Base-by-base conservation (phyloP, 148 eudicot genomes). In the Drosera capensis region DNA sequence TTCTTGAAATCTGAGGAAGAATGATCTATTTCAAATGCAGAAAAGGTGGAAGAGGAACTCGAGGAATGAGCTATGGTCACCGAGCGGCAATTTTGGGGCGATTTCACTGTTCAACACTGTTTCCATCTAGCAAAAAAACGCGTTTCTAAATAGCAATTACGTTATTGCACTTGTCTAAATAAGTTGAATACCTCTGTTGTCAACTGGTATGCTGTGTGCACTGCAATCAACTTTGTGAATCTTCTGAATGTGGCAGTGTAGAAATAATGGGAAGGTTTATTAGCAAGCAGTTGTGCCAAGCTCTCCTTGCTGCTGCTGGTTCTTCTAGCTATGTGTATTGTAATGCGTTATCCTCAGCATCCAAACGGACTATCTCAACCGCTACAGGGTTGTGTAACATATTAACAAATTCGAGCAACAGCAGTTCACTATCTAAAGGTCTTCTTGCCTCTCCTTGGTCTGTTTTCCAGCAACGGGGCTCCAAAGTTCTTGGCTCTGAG, bases 401-500 rank as follows among this genome's bases (percentile, higher is more conserved):
- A 11, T 34, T 34, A 11, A 34, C 13, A 11, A 34, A 34, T 15
- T 4, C 14, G n/a, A 4, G 6, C 38, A 4, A 15, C 38, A 5
- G 38, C 13, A 3, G n/a, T 3, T 34, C 38, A 34, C 14, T 11
- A 34, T 34, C 13, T 11, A 34, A 15, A 28, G 31, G 31, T 4
- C 38, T 34, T 13, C 38, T 34, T 34, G 38, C 38, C 5, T 55
- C 63, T 14, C 71, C 74, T 0, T 78, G 92, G 92, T 68, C 62
- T 59, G 43, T 77, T 52, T 52, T 54, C 3, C 95, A 86, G 67
- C 72, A 66, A 46, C 86, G 95, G 30, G 72, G 75, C 31, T 78
- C 66, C 58, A 80, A 79, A 71, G 73, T 41, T 45, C 43, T 66
- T 5, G 95, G 95, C 51, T 70, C 80, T 44, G 93, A 86, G 49